Percentiles rank a stretch among this genome's conserved stretches.
phyloP scores from a whole-genome alignment of 2,329 filamentous ascomycete genomes.

The Penicillium psychrosexuale region DNA sequence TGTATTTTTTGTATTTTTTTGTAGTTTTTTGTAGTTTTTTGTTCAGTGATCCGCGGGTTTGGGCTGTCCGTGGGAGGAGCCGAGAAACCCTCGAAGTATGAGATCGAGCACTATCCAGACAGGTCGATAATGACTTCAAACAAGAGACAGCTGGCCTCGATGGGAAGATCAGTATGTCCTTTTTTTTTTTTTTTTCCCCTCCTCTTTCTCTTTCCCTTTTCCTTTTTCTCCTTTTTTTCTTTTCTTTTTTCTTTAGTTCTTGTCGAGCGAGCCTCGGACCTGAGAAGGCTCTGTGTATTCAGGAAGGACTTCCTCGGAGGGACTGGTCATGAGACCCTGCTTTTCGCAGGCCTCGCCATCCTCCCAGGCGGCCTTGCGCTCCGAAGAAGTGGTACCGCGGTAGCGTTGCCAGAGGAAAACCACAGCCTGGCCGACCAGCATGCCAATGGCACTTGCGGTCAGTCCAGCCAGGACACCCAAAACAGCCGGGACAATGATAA shows the following conservation, averaged over 20 bases:
- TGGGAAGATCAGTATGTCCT: not conserved
- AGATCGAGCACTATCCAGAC: not conserved
- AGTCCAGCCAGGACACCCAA: conserved; percentile 47
- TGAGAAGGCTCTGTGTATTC: conserved; percentile 36
- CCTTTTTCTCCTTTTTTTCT: not conserved
- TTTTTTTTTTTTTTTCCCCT: not conserved
- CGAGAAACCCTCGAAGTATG: not conserved
- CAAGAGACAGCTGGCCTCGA: not conserved
- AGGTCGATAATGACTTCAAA: not conserved
- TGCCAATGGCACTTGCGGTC: conserved; percentile 45
- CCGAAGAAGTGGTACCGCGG: conserved; percentile 30
- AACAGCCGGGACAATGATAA: conserved; percentile 47
- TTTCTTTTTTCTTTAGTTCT: conserved; percentile 27
- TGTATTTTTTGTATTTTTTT: too few species aligned
- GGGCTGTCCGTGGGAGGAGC: not conserved
- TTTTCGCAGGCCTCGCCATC: conserved; percentile 43
- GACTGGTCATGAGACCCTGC: conserved; percentile 37
- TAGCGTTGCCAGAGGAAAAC: conserved; percentile 46
- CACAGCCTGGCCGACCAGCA: conserved; percentile 48
- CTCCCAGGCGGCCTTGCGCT: conserved; percentile 31
- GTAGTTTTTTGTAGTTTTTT: too few species aligned
- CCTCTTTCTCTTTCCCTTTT: not conserved
- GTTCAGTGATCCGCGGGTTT: not conserved
- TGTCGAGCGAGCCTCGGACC: conserved; percentile 27
- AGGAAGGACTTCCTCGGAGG: conserved; percentile 34